Base-by-base conservation (phyloP, 2,329 filamentous ascomycete species). In the Aspergillaceae sp. region DNA sequence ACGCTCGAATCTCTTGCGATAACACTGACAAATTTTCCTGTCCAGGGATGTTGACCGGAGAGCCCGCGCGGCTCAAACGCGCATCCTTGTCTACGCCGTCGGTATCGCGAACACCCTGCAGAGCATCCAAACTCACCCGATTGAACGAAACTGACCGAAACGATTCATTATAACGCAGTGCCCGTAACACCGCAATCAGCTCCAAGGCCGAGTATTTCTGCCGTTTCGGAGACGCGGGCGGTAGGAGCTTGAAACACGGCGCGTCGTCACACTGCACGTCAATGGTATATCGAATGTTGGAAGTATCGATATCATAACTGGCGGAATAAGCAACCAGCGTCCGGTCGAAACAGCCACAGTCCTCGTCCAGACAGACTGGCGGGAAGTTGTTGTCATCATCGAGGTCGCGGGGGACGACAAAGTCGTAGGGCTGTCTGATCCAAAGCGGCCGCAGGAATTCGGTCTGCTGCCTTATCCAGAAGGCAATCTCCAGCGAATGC, bases 251-350 rank as follows among this genome's bases (percentile, higher is more conserved):
- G 58, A 87, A 87, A 33, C 78, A 77, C 4, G 83, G 83, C 29
- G 75, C 77, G 66, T 87, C 82, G 60, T 86, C 83, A 50, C 76
- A 78, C 46, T 77, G 65, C 54, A 76, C 73, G 55, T 80, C 74
- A 46, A 84, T 75, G 4, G 73, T 73, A 56, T 84, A 85, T 44
- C 77, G 74, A 42, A 87, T 82, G 46, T 82, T 83, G 8, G 77
- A 76, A 3, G 83, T 79, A 54, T 84, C 80, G 26, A 84, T 71
- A 48, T 79, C 77, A 59, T 86, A 87, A 19, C 80, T 82, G 37
- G 83, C 73, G 58, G 82, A 86, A 58, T 86, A 86, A 32, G 82
- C 83, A 41, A 78, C 78, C 30, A 87, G 63, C 1, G 83, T 86
- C 32, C 82, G 74, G 53, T 86, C 81, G 56, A 87, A 78, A 55